Percentiles rank a stretch among this genome's conserved stretches.
These are phyloP conservation scores for Zygnema circumcarinatum DNA, from an alignment of 139 green algal species.

Conservation along the genomic window DNA sequence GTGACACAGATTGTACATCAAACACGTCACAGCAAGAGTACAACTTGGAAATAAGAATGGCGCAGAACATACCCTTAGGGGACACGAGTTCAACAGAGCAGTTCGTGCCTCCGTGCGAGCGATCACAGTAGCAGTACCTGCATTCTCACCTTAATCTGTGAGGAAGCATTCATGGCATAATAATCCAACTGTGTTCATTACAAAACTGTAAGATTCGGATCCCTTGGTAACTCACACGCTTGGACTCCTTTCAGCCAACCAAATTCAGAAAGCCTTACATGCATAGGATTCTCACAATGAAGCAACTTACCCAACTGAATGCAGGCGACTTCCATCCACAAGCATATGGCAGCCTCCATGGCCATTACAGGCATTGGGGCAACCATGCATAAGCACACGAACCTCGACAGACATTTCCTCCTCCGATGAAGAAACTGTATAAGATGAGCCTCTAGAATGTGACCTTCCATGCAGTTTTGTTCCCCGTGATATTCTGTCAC, in stretches of 20 bases:
- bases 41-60: slow-evolving; percentile 6
- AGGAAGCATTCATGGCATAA: not conserved
- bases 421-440: too few species aligned
- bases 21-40: not conserved
- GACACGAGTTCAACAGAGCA: slow-evolving; percentile 36
- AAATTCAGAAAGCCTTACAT: too few species aligned
- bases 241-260: too few species aligned
- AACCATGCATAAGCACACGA: slow-evolving; percentile 32
- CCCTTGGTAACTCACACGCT: not conserved
- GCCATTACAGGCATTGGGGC: slow-evolving; percentile 11
- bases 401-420: not conserved
- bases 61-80: not conserved
- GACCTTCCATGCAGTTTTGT: not conserved
- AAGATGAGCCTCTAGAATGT: not conserved
- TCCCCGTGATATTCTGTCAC: not conserved
- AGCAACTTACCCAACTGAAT: not conserved
- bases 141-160: not conserved
- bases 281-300: too few species aligned
- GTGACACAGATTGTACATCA: not conserved
- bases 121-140: slow-evolving; percentile 54
- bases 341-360: slow-evolving; percentile 26
- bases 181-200: not conserved
- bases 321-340: slow-evolving; percentile 21
- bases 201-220: not conserved
- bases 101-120: slow-evolving; percentile 23